Evolutionary conservation across 192 early-diverging fungal genomes (phyloP).

Genomic region (Coemansia sp.): DNA sequence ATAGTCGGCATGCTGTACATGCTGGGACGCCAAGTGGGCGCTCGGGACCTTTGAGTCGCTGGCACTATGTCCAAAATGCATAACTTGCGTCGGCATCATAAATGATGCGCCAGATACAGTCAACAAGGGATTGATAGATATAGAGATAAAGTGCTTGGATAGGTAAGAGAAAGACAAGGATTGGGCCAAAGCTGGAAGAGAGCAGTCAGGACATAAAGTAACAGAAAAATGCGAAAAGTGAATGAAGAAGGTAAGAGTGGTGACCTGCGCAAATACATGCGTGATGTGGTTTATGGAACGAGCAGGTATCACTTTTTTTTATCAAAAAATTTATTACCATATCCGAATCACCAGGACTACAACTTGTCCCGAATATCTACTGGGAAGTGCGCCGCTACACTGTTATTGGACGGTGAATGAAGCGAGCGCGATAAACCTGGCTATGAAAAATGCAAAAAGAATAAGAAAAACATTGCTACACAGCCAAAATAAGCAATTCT

Average conservation of each 20-base stretch:
- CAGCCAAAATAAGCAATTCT: background rate
- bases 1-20: slow-evolving; percentile 20
- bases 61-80: background rate
- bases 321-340: too few relatives aligned
- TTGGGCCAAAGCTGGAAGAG: background rate
- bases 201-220: background rate
- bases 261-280: too few relatives aligned
- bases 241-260: background rate
- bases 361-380: too few relatives aligned
- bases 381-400: too few relatives aligned
- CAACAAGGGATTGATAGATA: background rate
- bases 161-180: background rate
- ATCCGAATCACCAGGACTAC: too few relatives aligned
- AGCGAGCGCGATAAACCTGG: too few relatives aligned
- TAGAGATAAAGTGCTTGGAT: background rate
- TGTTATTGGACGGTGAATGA: too few relatives aligned
- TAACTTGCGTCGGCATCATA: background rate
- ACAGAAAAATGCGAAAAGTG: background rate
- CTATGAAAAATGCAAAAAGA: too few relatives aligned
- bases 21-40: background rate
- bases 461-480: too few relatives aligned
- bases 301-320: too few relatives aligned
- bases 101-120: background rate
- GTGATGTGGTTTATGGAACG: too few relatives aligned
- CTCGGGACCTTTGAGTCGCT: background rate